These are phyloP conservation scores for Pichia manshurica DNA, from an alignment of 805 yeast species.

Conservation along the genomic window DNA sequence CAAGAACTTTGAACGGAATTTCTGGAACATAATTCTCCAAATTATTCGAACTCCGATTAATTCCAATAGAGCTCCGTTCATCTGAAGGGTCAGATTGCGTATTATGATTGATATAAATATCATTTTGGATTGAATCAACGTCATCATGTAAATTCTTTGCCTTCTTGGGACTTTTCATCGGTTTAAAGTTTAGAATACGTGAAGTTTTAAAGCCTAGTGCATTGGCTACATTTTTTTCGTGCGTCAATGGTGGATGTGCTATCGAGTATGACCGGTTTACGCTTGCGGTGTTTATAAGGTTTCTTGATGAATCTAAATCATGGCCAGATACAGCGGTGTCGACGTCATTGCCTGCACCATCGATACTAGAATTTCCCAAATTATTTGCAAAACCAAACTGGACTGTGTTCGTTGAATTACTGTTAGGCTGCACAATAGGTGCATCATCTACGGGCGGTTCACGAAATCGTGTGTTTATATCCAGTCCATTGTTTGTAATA, in stretches of 20 bases:
- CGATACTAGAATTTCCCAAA: not conserved
- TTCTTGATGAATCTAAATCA: not conserved
- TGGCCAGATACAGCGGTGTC: not conserved
- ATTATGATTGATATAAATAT: not conserved
- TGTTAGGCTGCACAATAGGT: no score
- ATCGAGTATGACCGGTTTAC: not conserved
- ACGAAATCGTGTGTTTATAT: not conserved
- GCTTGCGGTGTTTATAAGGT: no score
- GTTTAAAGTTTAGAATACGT: constrained; percentile 37
- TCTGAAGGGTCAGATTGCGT: not conserved
- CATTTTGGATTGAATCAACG: constrained; percentile 1
- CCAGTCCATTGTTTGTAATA: constrained; percentile 19
- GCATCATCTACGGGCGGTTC: not conserved
- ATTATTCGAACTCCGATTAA: not conserved
- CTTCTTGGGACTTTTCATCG: constrained; percentile 17
- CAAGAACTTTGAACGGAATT: constrained; percentile 47
- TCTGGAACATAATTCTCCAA: constrained; percentile 22
- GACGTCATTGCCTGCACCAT: not conserved
- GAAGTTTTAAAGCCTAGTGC: constrained; percentile 43
- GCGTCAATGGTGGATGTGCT: constrained; percentile 13
- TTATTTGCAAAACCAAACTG: no score
- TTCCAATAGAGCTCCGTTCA: not conserved
- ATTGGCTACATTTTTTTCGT: constrained; percentile 40
- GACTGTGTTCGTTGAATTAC: no score
- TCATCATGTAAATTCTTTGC: constrained; percentile 4